These are phyloP conservation scores for Nitzschia sp. DNA, from an alignment of 108 stramenopile species.

Conservation along the genomic window DNA sequence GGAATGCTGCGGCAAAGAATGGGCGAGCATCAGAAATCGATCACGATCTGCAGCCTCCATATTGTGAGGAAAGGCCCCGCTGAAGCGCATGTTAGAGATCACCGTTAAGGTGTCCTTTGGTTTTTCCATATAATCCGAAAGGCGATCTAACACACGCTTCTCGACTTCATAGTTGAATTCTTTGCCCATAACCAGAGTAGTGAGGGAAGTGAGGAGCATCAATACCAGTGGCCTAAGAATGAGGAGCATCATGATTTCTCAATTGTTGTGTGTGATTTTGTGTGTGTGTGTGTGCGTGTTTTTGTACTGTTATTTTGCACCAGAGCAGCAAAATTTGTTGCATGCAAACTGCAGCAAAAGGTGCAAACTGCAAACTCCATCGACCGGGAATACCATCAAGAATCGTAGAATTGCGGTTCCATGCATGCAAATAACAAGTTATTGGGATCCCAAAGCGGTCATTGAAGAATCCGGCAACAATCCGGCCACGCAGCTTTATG, in stretches of 20 bases:
- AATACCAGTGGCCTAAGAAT: background rate
- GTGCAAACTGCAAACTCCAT: background rate
- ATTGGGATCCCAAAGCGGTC: no score
- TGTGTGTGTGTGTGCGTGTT: background rate
- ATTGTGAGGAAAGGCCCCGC: constrained; percentile 26
- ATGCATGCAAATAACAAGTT: no score
- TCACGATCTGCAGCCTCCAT: constrained; percentile 30
- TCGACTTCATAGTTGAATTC: constrained; percentile 37
- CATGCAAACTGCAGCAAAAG: background rate
- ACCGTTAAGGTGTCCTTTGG: background rate
- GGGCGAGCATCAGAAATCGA: constrained; percentile 6
- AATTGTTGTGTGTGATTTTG: background rate
- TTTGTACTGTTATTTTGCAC: no score
- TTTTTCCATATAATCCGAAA: constrained; percentile 7
- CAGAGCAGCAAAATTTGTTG: background rate
- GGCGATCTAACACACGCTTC: constrained; percentile 24
- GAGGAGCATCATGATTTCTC: background rate
- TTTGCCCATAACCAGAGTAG: background rate
- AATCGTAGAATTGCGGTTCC: no score
- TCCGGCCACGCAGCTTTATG: background rate
- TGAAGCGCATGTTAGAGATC: constrained; percentile 8
- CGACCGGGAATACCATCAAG: background rate
- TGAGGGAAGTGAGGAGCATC: background rate
- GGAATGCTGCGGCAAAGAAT: background rate
- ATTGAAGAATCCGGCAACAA: background rate